Percentiles rank a stretch among this genome's conserved stretches.
These are phyloP conservation scores for Fusarium ambrosium DNA, from an alignment of 2,329 filamentous ascomycete species.

Conservation along the genomic window DNA sequence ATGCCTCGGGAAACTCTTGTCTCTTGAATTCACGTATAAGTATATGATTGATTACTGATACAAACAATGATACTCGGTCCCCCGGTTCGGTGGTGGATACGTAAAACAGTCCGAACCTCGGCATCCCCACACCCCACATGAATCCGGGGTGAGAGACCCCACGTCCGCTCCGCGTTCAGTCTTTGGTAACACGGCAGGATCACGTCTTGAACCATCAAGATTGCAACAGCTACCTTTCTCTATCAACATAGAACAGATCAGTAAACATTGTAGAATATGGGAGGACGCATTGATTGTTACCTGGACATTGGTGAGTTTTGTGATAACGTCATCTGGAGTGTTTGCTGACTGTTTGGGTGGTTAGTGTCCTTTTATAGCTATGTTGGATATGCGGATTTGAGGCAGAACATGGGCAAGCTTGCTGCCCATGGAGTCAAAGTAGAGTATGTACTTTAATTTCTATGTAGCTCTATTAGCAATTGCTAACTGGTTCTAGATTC, in stretches of 20 bases:
- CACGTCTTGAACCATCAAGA: not conserved
- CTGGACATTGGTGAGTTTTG: constrained; percentile 71
- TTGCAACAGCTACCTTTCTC: not conserved
- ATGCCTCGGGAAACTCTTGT: not conserved
- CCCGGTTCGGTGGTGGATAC: constrained; percentile 12
- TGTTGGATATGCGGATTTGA: constrained; percentile 68
- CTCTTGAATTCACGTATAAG: not conserved
- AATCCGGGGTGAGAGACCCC: not conserved
- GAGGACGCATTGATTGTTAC: constrained; percentile 74
- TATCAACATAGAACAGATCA: not conserved
- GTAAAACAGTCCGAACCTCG: constrained; percentile 34
- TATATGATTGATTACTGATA: not conserved
- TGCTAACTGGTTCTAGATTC: constrained; percentile 61
- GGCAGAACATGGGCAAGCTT: constrained; percentile 67
- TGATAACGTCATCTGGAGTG: not conserved
- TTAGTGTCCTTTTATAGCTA: constrained; percentile 76
- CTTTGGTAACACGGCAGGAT: not conserved
- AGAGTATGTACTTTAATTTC: constrained; percentile 65
- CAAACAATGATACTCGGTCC: not conserved
- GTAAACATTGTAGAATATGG: constrained; percentile 58
- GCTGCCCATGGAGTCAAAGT: constrained; percentile 71
- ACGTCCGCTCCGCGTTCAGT: not conserved
- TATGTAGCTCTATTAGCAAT: not conserved
- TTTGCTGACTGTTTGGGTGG: constrained; percentile 10
- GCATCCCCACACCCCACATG: constrained; percentile 38